Evolutionary conservation across 192 early-diverging fungal species (phyloP).

Genomic region (Umbelopsis sp.): DNA sequence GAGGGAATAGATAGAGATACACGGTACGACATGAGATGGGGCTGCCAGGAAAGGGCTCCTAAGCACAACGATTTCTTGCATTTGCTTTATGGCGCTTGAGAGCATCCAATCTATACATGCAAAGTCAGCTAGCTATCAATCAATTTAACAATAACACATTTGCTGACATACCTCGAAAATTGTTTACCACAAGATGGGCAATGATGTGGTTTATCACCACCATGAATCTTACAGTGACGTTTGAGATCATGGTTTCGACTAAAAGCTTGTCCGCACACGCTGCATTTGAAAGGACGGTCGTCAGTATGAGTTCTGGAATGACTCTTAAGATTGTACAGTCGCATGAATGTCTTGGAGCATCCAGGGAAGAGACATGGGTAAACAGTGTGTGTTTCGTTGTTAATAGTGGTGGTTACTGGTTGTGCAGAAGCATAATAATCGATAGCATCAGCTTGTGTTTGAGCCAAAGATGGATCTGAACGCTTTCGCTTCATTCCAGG

Average conservation of each 20-base stretch:
- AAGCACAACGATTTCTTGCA: slow-evolving; percentile 24
- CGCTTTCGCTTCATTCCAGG: slow-evolving; percentile 19
- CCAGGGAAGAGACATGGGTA: slow-evolving; percentile 65
- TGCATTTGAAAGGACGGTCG: slow-evolving; percentile 70
- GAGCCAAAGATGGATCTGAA: slow-evolving; percentile 22
- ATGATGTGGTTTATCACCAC: slow-evolving; percentile 75
- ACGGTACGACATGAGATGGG: background rate
- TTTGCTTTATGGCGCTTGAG: slow-evolving; percentile 62
- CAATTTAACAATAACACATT: background rate
- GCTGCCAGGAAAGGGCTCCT: background rate
- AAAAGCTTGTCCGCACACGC: slow-evolving; percentile 45
- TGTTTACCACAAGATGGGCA: slow-evolving; percentile 73
- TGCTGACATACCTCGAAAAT: slow-evolving; percentile 58
- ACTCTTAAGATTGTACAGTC: slow-evolving; percentile 86
- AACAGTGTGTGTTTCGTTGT: slow-evolving; percentile 37
- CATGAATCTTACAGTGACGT: slow-evolving; percentile 76
- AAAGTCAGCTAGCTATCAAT: background rate
- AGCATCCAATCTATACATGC: slow-evolving; percentile 52
- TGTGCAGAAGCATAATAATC: slow-evolving; percentile 32
- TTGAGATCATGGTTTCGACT: slow-evolving; percentile 77
- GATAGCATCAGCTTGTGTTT: slow-evolving; percentile 31
- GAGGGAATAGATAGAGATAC: background rate
- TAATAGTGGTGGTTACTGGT: slow-evolving; percentile 29
- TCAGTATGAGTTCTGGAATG: slow-evolving; percentile 81
- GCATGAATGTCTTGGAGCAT: slow-evolving; percentile 84